Base-by-base conservation (phyloP, 352 stramenopile genomes). In the Peronospora belbahrii region DNA sequence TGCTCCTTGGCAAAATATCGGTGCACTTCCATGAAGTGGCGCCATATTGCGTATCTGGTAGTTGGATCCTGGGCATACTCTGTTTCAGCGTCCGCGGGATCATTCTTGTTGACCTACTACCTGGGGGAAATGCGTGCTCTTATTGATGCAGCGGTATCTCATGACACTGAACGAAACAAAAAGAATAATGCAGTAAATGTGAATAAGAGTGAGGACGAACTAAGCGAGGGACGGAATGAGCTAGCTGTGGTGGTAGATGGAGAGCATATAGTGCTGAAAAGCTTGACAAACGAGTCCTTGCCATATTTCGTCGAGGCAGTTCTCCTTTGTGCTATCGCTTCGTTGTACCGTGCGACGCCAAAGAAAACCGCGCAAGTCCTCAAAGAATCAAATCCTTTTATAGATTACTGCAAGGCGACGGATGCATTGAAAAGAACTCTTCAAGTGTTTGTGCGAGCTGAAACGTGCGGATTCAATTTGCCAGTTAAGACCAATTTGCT, bases 211-310 rank as follows among this genome's bases (percentile, higher is more conserved):
- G 31, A 48, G n/a, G 48, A 48, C n/a, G 61, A 74, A 19, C 56
- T 52, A 4, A 52, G 66, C 13, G 38, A 56, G 15, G 57, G 47
- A 41, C 32, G 63, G 41, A 42, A 55, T 31, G 56, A 62, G 3
- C 41, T 57, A 5, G 36, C 40, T 22, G 40, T 65, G 27, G 52
- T 67, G 9, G 64, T 74, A 10, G 54, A 76, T 36, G 78, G 78
- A 18, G 67, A 86, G 25, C 78, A 89, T 38, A 52, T 72, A 9
- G 59, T 83, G 17, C 47, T 89, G 4, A 82, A 82, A 48, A 85
- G 56, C 23, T 41, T 89, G 42, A 85, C 71, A 6, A 72, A 78
- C 46, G 62, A 74, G 20, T 82, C 75, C 2, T 57, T 89, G 17
- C 64, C 74, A 14, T 67, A 67, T 34, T 79, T 85, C 25, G 48